Percentiles rank a stretch among this genome's conserved stretches.
Conservation (phyloP, 768 basidiomycete genomes). For the Pulveroboletus sp. region DNA sequence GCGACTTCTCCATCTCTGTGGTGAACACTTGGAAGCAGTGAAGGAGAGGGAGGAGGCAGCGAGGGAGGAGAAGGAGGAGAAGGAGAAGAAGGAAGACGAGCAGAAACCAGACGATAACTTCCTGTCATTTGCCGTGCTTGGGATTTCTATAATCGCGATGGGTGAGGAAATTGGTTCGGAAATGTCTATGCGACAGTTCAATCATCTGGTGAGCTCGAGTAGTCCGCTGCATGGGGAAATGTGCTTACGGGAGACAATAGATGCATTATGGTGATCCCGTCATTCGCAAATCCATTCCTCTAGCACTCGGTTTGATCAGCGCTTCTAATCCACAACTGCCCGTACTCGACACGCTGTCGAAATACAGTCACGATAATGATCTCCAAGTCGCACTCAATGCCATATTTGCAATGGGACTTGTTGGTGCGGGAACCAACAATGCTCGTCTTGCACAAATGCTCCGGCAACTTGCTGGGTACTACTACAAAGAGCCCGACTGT, state of each 20-base stretch:
- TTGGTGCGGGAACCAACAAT: slow-evolving; percentile 99
- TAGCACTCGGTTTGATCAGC: slow-evolving; percentile 92
- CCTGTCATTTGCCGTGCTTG: slow-evolving; percentile 91
- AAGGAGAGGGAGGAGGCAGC: slow-evolving; percentile 35
- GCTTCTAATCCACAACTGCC: slow-evolving; percentile 94
- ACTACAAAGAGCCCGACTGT: slow-evolving; percentile 95
- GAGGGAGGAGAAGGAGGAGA: slow-evolving; percentile 45
- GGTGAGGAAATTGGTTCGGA: slow-evolving; percentile 97
- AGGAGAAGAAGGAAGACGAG: slow-evolving; percentile 59
- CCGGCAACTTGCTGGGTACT: slow-evolving; percentile 95
- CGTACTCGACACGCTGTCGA: slow-evolving; percentile 95
- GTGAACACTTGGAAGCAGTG: slow-evolving; percentile 73
- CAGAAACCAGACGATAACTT: slow-evolving; percentile 68
- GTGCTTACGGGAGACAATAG: slow-evolving; percentile 41
- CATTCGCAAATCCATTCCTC: slow-evolving; percentile 89
- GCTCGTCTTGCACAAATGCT: slow-evolving; percentile 98
- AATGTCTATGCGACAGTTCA: slow-evolving; percentile 97
- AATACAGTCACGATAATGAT: slow-evolving; percentile 99
- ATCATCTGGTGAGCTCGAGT: slow-evolving; percentile 73
- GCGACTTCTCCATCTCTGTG: slow-evolving; percentile 87
- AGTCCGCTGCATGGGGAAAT: background rate
- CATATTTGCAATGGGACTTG: slow-evolving; percentile 97
- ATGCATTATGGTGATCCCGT: slow-evolving; percentile 98
- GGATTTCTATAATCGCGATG: slow-evolving; percentile 94
- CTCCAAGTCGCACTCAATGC: slow-evolving; percentile 95